Evolutionary conservation across 2,329 filamentous ascomycete species (phyloP).

Genomic region (Penicillium sp.): DNA sequence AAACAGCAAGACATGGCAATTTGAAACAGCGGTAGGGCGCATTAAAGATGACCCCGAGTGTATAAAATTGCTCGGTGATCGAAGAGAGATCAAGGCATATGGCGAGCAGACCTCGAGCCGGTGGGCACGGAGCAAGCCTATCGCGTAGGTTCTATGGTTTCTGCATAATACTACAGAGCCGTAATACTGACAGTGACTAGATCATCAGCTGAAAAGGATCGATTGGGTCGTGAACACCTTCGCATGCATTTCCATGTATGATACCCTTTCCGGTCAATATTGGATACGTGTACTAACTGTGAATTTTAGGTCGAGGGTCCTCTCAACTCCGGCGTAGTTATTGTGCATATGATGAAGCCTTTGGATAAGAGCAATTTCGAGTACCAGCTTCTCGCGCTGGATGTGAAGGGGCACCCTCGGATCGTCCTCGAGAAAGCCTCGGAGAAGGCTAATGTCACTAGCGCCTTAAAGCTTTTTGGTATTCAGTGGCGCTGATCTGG

Average conservation of each 20-base stretch:
- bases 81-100: conserved; percentile 72
- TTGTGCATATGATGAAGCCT: conserved; percentile 72
- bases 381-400: conserved; percentile 77
- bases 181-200: conserved; percentile 38
- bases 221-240: conserved; percentile 73
- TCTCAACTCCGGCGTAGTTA: conserved; percentile 67
- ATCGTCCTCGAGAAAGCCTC: conserved; percentile 47
- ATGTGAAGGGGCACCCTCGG: conserved; percentile 64
- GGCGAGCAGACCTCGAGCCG: conserved; percentile 79
- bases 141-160: conserved; percentile 43
- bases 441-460: conserved; percentile 40
- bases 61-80: conserved; percentile 69
- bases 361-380: conserved; percentile 65
- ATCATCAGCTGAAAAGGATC: conserved; percentile 67
- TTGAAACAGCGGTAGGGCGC: conserved; percentile 79
- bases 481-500: conserved; percentile 45
- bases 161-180: not conserved
- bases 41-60: conserved; percentile 72
- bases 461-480: conserved; percentile 51
- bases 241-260: conserved; percentile 79
- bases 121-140: conserved; percentile 66
- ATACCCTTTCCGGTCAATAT: not conserved
- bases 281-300: not conserved
- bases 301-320: conserved; percentile 69
- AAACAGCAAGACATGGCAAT: conserved; percentile 81